Percentiles rank a stretch among this genome's conserved stretches.
These are phyloP conservation scores for Chaetomiaceae sp. DNA, from an alignment of 2,329 filamentous ascomycete genomes.

Conservation along the genomic window DNA sequence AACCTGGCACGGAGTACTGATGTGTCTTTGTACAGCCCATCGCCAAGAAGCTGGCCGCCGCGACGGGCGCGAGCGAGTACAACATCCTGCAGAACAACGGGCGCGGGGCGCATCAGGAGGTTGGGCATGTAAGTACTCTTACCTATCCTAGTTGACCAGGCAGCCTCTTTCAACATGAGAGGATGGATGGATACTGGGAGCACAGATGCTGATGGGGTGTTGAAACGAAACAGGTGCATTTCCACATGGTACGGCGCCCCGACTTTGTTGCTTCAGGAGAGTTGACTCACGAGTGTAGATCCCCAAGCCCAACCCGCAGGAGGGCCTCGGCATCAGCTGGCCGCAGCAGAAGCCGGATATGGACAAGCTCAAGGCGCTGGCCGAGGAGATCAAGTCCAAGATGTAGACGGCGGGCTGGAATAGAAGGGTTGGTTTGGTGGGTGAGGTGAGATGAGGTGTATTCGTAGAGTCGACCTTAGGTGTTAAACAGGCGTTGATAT, in stretches of 20 bases:
- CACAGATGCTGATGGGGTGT: neutral
- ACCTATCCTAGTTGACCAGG: too few species aligned
- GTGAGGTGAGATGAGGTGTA: too few species aligned
- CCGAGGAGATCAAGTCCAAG: conserved; percentile 83
- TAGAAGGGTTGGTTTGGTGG: neutral
- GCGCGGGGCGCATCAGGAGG: conserved; percentile 81
- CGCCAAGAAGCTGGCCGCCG: conserved; percentile 79
- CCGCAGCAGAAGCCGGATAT: conserved; percentile 71
- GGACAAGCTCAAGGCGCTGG: conserved; percentile 73
- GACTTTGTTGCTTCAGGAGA: neutral
- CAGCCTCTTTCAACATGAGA: neutral
- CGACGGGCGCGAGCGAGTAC: conserved; percentile 73
- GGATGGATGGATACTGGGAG: too few species aligned
- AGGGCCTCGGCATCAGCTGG: conserved; percentile 80
- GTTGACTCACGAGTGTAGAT: conserved; percentile 52
- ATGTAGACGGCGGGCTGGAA: conserved; percentile 51
- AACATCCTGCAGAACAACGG: conserved; percentile 98
- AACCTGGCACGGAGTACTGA: neutral
- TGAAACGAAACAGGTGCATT: conserved; percentile 64
- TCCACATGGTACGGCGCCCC: conserved; percentile 69
- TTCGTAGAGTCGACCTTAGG: too few species aligned
- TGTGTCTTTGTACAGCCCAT: conserved; percentile 52
- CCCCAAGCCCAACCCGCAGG: conserved; percentile 79
- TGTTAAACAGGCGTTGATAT: too few species aligned
- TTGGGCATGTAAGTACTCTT: conserved; percentile 65